Base-by-base conservation (phyloP, 352 stramenopile species). In the Phytophthora colocasiae region DNA sequence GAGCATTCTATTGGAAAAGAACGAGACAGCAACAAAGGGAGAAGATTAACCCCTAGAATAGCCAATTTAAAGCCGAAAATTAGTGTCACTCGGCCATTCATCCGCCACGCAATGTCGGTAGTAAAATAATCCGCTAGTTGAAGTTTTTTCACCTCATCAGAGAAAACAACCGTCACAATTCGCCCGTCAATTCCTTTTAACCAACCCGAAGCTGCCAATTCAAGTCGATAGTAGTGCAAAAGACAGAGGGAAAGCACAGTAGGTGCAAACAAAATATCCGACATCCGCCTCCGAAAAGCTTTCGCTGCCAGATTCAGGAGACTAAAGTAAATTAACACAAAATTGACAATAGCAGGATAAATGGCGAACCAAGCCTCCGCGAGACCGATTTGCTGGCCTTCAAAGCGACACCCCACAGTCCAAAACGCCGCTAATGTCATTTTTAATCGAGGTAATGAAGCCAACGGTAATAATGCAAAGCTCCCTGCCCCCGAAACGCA, bases 341-440 rank as follows among this genome's bases (percentile, higher is more conserved):
- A 45, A 63, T 59, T 40, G 26, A 48, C 39, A 5, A 64, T 59
- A 6, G 11, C 54, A 3, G 53, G 62, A 31, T 69, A 83, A 2
- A 83, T 61, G 0, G 43, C 64, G 43, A 78, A 81, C 77, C 75
- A 86, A 0, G 74, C 41, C 12, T 80, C 69, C 0, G 65, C 15
- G 3, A 83, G 19, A 0, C 61, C 68, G 6, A 12, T 10, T 51
- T 83, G 66, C 11, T 78, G 52, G 3, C 75, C 75, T 63, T 84
- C 63, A 46, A 84, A 81, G 4, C 58, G 26, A 34, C 43, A 49
- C 14, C 43, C 43, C 9, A 15, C 55, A 1, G 77, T 69, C 52
- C 61, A 69, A 43, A 67, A 61, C 1, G 43, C 41, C 2, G 59
- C 34, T 14, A 67, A 4, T 1, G 34, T 61, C 41, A 67, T 55